Evolutionary conservation across 1,284 basidiomycete genomes (phyloP).

Genomic region (Golubevia pallescens): DNA sequence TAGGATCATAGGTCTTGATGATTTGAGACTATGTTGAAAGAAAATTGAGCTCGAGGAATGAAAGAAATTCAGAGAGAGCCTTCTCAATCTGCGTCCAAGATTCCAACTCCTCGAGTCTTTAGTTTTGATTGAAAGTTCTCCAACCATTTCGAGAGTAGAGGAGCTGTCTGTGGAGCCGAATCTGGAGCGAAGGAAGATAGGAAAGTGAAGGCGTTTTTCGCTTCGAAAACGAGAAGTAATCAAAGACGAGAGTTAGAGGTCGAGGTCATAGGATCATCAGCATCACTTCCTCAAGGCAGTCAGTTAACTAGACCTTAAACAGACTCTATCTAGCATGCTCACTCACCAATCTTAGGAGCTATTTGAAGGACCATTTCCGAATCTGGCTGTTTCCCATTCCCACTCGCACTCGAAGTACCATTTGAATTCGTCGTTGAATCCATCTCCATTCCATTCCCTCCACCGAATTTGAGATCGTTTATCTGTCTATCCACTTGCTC

Average conservation of each 20-base stretch:
- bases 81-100: constrained; percentile 34
- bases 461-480: constrained; percentile 8
- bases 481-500: constrained; percentile 42
- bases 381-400: neutral
- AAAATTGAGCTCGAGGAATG: too few relatives aligned
- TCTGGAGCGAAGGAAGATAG: constrained; percentile 58
- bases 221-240: constrained; percentile 12
- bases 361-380: constrained; percentile 21
- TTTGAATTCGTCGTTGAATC: neutral
- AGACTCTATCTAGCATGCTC: too few relatives aligned
- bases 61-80: too few relatives aligned
- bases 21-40: too few relatives aligned
- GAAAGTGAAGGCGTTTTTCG: constrained; percentile 52
- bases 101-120: constrained; percentile 37
- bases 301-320: neutral
- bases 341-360: constrained; percentile 49
- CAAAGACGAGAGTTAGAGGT: neutral
- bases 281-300: too few relatives aligned
- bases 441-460: neutral
- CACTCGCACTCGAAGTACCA: neutral
- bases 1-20: too few relatives aligned
- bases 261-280: too few relatives aligned
- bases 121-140: constrained; percentile 58
- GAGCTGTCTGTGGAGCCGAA: constrained; percentile 54
- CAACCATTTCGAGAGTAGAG: constrained; percentile 59